These are phyloP conservation scores for Pichia nanzhaoensis DNA, from an alignment of 805 yeast species.

Conservation along the genomic window DNA sequence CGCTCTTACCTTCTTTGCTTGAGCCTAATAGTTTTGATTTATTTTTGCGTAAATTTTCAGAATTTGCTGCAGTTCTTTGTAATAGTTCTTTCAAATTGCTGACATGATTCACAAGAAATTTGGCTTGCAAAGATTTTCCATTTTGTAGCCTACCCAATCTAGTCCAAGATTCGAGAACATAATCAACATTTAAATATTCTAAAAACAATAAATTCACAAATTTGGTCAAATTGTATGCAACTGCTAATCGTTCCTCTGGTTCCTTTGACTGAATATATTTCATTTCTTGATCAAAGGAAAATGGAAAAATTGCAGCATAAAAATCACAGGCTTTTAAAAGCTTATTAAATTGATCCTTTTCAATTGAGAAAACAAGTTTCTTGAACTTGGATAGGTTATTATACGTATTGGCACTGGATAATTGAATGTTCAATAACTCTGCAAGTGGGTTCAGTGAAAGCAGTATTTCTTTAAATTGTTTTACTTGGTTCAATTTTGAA, in stretches of 20 bases:
- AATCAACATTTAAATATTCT: conserved; percentile 22
- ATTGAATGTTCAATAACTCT: conserved; percentile 48
- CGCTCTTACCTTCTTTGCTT: not conserved
- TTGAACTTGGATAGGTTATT: conserved; percentile 20
- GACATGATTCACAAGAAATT: conserved; percentile 26
- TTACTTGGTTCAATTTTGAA: not conserved
- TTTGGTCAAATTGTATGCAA: conserved; percentile 12
- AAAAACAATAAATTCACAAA: conserved; percentile 25
- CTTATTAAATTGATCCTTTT: not conserved
- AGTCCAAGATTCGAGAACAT: conserved; percentile 26
- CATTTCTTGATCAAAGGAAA: conserved; percentile 20
- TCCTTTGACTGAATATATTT: conserved; percentile 15
- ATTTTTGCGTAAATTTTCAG: not conserved
- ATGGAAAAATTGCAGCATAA: conserved; percentile 28
- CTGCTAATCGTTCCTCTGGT: conserved; percentile 9
- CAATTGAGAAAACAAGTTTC: conserved; percentile 10
- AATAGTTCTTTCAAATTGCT: conserved; percentile 20
- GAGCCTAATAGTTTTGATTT: not conserved
- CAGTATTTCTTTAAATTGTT: conserved; percentile 22
- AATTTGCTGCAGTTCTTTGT: not conserved
- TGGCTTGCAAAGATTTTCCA: conserved; percentile 22
- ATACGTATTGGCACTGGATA: conserved; percentile 32
- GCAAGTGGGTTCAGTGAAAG: conserved; percentile 55
- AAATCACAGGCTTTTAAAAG: conserved; percentile 16
- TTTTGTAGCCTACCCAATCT: conserved; percentile 21